Evolutionary conservation across 768 basidiomycete species (phyloP).

Genomic region (Leccinellum albellum): DNA sequence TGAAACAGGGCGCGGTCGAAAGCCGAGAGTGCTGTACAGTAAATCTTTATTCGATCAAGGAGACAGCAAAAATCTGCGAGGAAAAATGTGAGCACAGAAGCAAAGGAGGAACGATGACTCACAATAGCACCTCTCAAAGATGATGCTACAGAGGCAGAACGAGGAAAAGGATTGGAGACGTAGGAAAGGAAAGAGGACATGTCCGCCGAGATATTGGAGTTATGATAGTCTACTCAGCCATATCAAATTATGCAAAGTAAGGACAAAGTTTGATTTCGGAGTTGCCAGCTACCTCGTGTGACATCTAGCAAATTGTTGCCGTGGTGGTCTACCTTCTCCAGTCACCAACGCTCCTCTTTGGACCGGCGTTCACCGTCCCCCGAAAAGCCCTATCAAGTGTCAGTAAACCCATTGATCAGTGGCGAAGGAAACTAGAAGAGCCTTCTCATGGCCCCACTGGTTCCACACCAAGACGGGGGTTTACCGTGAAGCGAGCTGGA

Average conservation of each 20-base stretch:
- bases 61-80: constrained; percentile 45
- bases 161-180: constrained; percentile 46
- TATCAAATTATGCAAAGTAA: no score
- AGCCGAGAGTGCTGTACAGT: constrained; percentile 41
- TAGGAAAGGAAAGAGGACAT: constrained; percentile 39
- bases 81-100: background rate
- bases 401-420: no score
- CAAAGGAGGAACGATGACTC: constrained; percentile 5
- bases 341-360: no score
- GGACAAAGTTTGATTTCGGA: no score
- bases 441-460: constrained; percentile 32
- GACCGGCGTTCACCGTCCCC: no score
- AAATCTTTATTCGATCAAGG: constrained; percentile 42
- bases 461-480: constrained; percentile 36
- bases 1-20: constrained; percentile 42
- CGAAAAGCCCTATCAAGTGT: no score
- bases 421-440: no score
- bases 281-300: no score
- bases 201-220: constrained; percentile 36
- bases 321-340: no score
- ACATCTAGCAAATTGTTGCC: no score
- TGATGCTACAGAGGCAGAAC: constrained; percentile 44
- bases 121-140: constrained; percentile 50
- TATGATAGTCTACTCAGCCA: no score
- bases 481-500: constrained; percentile 40